phyloP scores from a whole-genome alignment of 345 rosid genomes.

The Linum lewisii region DNA sequence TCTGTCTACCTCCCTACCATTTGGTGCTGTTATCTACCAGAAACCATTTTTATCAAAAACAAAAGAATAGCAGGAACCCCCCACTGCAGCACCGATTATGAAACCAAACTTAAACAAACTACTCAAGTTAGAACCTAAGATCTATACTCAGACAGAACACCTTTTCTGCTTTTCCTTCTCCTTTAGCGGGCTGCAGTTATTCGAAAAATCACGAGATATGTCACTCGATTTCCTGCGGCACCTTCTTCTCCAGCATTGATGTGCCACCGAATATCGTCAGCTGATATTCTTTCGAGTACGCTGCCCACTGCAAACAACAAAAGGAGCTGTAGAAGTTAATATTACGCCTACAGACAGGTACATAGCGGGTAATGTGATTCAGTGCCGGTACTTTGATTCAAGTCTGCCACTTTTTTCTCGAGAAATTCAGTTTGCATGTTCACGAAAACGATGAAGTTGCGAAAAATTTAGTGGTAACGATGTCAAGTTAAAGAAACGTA shows the following conservation, averaged over 20 bases:
- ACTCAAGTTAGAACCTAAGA: too few relatives aligned
- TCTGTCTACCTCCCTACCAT: too few relatives aligned
- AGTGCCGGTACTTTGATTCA: not conserved
- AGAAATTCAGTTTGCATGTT: not conserved
- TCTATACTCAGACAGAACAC: not conserved
- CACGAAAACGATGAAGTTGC: not conserved
- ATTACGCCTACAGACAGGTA: not conserved
- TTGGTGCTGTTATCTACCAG: too few relatives aligned
- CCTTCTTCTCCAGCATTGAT: conserved; percentile 74
- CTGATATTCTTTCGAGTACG: conserved; percentile 57
- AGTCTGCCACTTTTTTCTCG: not conserved
- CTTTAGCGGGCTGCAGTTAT: not conserved
- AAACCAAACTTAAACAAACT: too few relatives aligned
- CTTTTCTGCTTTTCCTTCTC: not conserved
- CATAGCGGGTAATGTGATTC: too few relatives aligned
- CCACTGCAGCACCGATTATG: too few relatives aligned
- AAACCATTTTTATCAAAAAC: too few relatives aligned
- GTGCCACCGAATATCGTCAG: conserved; percentile 84
- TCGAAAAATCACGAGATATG: not conserved
- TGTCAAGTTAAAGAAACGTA: conserved; percentile 27
- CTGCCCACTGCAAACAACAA: conserved; percentile 36
- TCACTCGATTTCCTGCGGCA: conserved; percentile 20
- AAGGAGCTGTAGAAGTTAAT: not conserved
- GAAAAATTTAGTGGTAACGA: not conserved
- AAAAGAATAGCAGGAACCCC: too few relatives aligned